Evolutionary conservation across 306 rosid genomes (phyloP).

Genomic region (Trifolium repens): DNA sequence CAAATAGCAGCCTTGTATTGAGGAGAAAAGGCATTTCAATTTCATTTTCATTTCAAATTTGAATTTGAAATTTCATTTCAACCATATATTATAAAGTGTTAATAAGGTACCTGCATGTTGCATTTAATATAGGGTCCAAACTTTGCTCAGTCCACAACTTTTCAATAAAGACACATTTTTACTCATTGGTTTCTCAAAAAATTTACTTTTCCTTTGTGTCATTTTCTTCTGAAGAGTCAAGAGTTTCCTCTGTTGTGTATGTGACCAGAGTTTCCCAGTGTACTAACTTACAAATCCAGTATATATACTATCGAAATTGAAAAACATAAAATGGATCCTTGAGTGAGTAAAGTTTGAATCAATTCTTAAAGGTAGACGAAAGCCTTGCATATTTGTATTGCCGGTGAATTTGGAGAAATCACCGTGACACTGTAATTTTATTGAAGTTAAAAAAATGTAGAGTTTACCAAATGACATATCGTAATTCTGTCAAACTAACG

Average conservation of each 20-base stretch:
- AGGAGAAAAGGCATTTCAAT: not conserved
- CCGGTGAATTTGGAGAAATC: not conserved
- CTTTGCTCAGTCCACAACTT: slow-evolving; percentile 28
- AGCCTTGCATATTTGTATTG: not conserved
- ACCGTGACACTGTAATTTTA: not conserved
- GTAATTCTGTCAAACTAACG: not conserved
- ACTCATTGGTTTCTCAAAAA: slow-evolving; percentile 28
- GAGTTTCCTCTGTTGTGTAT: not conserved
- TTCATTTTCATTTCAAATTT: slow-evolving; percentile 30
- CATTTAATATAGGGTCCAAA: slow-evolving; percentile 36
- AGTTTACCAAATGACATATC: not conserved
- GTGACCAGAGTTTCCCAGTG: slow-evolving; percentile 19
- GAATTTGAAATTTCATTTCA: slow-evolving; percentile 41
- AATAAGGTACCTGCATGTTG: slow-evolving; percentile 33
- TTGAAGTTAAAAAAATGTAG: not conserved
- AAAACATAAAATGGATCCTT: slow-evolving; percentile 8
- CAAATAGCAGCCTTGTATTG: not conserved
- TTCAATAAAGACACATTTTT: slow-evolving; percentile 27
- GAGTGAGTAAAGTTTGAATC: not conserved
- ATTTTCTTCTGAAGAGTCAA: slow-evolving; percentile 16
- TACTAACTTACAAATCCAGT: not conserved
- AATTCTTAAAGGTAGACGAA: not conserved
- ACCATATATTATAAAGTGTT: slow-evolving; percentile 4
- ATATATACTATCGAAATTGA: slow-evolving; percentile 11
- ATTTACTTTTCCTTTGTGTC: slow-evolving; percentile 26